phyloP scores from a whole-genome alignment of 768 basidiomycete genomes.

The Neoboletus brunneissimus region DNA sequence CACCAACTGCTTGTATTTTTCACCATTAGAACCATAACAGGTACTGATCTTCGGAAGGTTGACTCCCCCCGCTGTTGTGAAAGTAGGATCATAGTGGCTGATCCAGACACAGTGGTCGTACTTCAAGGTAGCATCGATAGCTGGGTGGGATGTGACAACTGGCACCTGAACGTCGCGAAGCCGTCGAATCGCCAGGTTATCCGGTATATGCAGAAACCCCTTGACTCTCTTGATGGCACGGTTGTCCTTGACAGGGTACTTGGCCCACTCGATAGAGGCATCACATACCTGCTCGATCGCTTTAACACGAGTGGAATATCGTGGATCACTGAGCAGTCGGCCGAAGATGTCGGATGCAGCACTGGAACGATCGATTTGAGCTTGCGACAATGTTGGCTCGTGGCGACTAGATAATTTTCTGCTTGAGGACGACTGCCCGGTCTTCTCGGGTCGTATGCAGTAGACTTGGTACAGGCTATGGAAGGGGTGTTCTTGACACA shows the following conservation, averaged over 20 bases:
- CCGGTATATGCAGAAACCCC: slow-evolving; percentile 43
- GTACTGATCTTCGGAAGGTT: slow-evolving; percentile 78
- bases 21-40: slow-evolving; percentile 68
- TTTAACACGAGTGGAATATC: slow-evolving; percentile 38
- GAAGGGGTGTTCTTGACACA: slow-evolving; percentile 91
- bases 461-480: slow-evolving; percentile 90
- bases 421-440: slow-evolving; percentile 19
- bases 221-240: slow-evolving; percentile 22
- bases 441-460: slow-evolving; percentile 52
- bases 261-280: slow-evolving; percentile 75
- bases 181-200: slow-evolving; percentile 41
- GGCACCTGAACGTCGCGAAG: slow-evolving; percentile 68
- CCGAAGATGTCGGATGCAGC: slow-evolving; percentile 66
- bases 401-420: slow-evolving; percentile 49
- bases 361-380: slow-evolving; percentile 53
- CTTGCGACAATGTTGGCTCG: slow-evolving; percentile 35
- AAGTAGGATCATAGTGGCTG: slow-evolving; percentile 53
- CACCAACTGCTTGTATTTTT: slow-evolving; percentile 76
- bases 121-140: slow-evolving; percentile 63
- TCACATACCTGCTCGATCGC: slow-evolving; percentile 60
- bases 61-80: slow-evolving; percentile 68
- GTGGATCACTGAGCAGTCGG: slow-evolving; percentile 45
- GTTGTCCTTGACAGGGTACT: slow-evolving; percentile 47
- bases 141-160: slow-evolving; percentile 69
- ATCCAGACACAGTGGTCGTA: slow-evolving; percentile 78